phyloP scores from a whole-genome alignment of 768 basidiomycete species.

The Glaciozyma antarctica region DNA sequence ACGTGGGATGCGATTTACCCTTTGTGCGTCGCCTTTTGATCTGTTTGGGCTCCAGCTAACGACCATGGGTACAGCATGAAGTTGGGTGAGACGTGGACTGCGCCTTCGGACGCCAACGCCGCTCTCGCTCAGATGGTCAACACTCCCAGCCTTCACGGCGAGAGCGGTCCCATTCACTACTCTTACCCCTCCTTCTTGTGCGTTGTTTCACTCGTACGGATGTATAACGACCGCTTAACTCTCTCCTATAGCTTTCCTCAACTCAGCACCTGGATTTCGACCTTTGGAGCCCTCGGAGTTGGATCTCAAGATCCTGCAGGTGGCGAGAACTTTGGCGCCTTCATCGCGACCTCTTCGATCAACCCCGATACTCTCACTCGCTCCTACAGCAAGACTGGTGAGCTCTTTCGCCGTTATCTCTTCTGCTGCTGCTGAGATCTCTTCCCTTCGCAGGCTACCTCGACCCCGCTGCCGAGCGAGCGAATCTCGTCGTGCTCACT shows the following conservation, averaged over 20 bases:
- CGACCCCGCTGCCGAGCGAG: slow-evolving; percentile 34
- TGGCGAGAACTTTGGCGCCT: slow-evolving; percentile 30
- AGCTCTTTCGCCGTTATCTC: no score
- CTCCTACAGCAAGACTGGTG: slow-evolving; percentile 38
- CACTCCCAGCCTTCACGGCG: slow-evolving; percentile 37
- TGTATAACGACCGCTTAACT: no score
- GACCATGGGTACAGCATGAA: slow-evolving; percentile 14
- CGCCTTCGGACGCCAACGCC: slow-evolving; percentile 35
- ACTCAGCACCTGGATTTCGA: slow-evolving; percentile 32
- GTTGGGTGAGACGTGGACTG: slow-evolving; percentile 40
- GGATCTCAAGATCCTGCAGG: slow-evolving; percentile 27
- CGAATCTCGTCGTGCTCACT: slow-evolving; percentile 44
- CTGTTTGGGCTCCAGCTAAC: neutral
- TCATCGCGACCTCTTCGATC: slow-evolving; percentile 40
- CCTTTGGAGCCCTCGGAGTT: slow-evolving; percentile 29
- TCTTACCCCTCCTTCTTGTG: slow-evolving; percentile 29
- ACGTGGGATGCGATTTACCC: slow-evolving; percentile 34
- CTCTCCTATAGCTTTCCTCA: slow-evolving; percentile 14
- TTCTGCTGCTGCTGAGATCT: no score
- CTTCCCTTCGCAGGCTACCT: slow-evolving; percentile 37
- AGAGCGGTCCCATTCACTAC: slow-evolving; percentile 33
- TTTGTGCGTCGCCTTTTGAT: neutral
- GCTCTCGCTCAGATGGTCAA: slow-evolving; percentile 36
- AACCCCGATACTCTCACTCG: slow-evolving; percentile 39
- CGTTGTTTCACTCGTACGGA: neutral